These are phyloP conservation scores for Coemansia sp. DNA, from an alignment of 192 early-diverging fungal genomes.

Conservation along the genomic window DNA sequence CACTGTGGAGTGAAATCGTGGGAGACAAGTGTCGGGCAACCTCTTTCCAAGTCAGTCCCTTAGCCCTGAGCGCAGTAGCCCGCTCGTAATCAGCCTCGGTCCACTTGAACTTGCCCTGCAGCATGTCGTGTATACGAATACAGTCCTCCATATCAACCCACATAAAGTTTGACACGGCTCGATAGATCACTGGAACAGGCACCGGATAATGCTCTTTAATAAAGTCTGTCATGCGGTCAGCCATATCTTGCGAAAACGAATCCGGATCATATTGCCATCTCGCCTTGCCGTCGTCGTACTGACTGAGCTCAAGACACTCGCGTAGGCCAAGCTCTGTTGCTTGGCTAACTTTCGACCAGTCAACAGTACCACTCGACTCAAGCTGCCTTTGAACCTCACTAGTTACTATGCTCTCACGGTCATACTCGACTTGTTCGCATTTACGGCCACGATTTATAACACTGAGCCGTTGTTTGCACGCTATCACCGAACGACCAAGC, in stretches of 20 bases:
- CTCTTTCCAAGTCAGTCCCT: too few relatives aligned
- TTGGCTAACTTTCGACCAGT: slow-evolving; percentile 3
- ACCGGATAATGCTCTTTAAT: too few relatives aligned
- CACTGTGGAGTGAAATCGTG: too few relatives aligned
- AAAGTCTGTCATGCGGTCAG: too few relatives aligned
- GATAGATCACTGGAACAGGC: too few relatives aligned
- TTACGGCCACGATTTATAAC: neutral
- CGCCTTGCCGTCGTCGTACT: neutral
- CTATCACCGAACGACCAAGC: neutral
- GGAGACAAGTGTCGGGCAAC: too few relatives aligned
- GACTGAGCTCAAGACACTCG: slow-evolving; percentile 16
- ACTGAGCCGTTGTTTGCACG: neutral
- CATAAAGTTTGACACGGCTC: too few relatives aligned
- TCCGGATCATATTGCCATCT: slow-evolving; percentile 18
- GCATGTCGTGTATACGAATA: too few relatives aligned
- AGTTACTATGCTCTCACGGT: neutral
- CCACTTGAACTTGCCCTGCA: too few relatives aligned
- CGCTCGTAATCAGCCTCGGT: too few relatives aligned
- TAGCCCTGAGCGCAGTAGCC: too few relatives aligned
- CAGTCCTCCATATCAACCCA: too few relatives aligned
- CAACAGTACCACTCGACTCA: neutral
- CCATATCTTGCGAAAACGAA: neutral
- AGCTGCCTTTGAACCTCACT: neutral
- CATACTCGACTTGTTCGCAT: neutral
- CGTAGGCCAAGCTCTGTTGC: neutral